Base-by-base conservation (phyloP, 306 rosid species). In the Acacia acuminata region DNA sequence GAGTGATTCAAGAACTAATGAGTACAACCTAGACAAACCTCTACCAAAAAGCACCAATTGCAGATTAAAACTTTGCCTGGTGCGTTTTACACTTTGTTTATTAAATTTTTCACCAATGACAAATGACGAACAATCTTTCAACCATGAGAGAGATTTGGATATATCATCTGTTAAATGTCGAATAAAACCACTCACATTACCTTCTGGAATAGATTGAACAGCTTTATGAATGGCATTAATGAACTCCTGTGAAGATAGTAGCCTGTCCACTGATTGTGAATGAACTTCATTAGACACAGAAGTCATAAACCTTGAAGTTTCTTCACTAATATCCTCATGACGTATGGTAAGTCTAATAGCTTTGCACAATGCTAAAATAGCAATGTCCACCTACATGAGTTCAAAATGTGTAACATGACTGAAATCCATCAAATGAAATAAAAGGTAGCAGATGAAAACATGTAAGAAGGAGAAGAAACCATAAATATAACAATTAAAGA, bases 1-100 rank as follows among this genome's bases (percentile, higher is more conserved):
- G 71, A 92, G 81, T 25, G 99, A 92, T 81, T 87, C 92, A 65
- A 95, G 83, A 81, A 92, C 87, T 73, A 93, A 63, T 36, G 85
- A 88, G 88, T 95, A 95, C 76, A 93, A 30, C 85, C 92, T 93
- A 48, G 94, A 95, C 75, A 95, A 82, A 76, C 92, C 96, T 84
- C 91, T 89, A 47, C 97, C 98, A 77, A 92, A 82, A 80, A 95
- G 91, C 78, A 92, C 96, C 63, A 79, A 82, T 76, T 73, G 88
- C 82, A 83, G 84, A 87, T 86, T 73, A 82, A 85, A 89, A 75
- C 38, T 53, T 58, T 68, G 72, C 69, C n/a, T 20, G 75, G 79
- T 30, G 48, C 75, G 32, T 19, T 34, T 65, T 32, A 27, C 60
- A 64, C 48, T 47, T 67, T 16, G 63, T 63, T 81, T 36, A 51